A percentile compares a stretch with the other conserved stretches of the same genome.
Evolutionary conservation across 1,139 yeast genomes (phyloP).

Genomic region (Saccharomycopsis hybrid): DNA sequence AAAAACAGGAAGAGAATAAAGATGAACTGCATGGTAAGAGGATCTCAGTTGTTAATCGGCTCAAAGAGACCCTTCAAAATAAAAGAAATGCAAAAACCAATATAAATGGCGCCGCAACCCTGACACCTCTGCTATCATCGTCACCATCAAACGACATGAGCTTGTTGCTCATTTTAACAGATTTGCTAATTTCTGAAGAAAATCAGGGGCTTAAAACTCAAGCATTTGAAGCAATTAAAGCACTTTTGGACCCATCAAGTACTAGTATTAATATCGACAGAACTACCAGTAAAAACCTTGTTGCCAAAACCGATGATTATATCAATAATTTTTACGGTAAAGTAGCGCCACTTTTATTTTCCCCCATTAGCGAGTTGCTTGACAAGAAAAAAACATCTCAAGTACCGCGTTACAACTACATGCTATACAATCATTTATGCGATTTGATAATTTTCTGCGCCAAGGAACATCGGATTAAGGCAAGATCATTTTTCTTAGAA

Average conservation of each 20-base stretch:
- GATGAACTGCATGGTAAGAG: too few relatives aligned
- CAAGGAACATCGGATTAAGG: conserved; percentile 49
- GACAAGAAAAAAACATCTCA: too few relatives aligned
- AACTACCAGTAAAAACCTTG: conserved; percentile 19
- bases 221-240: conserved; percentile 75
- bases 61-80: background rate
- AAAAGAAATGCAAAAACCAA: too few relatives aligned
- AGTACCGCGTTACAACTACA: conserved; percentile 25
- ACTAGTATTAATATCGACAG: conserved; percentile 17
- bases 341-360: conserved; percentile 56
- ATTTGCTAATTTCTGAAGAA: conserved; percentile 55
- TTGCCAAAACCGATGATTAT: conserved; percentile 30
- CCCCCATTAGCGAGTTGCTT: conserved; percentile 33
- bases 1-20: background rate
- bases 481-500: conserved; percentile 57
- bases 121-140: too few relatives aligned
- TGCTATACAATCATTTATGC: conserved; percentile 58
- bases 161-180: conserved; percentile 51
- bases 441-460: conserved; percentile 65
- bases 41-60: background rate
- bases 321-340: conserved; percentile 53
- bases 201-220: conserved; percentile 75
- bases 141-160: conserved; percentile 42
- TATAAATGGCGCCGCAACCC: too few relatives aligned
- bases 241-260: conserved; percentile 31